Percentiles rank a stretch among this genome's conserved stretches.
Conservation (phyloP, 1,284 basidiomycete genomes). For the Athelia psychrophila region DNA sequence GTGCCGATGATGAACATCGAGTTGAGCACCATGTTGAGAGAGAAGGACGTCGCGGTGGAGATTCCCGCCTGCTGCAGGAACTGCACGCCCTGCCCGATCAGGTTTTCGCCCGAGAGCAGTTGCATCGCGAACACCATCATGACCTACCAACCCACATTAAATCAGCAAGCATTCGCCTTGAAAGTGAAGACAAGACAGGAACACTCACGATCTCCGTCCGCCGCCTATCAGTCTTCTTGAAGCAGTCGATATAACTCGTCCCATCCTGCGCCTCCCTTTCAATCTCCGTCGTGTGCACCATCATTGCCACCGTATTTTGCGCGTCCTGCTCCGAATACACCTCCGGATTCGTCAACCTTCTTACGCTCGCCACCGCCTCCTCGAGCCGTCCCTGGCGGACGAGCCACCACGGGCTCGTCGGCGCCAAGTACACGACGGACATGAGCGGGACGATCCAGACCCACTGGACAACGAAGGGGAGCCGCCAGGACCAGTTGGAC, state of each 20-base stretch:
- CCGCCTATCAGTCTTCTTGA: slow-evolving; percentile 33
- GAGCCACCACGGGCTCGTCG: slow-evolving; percentile 36
- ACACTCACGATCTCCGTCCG: slow-evolving; percentile 35
- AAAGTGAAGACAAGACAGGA: neutral
- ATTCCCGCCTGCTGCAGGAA: slow-evolving; percentile 11
- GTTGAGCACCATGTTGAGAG: slow-evolving; percentile 16
- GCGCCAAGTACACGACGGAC: slow-evolving; percentile 20
- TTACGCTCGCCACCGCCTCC: slow-evolving; percentile 25
- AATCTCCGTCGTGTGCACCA: slow-evolving; percentile 35
- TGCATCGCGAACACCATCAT: slow-evolving; percentile 25
- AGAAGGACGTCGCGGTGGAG: slow-evolving; percentile 9
- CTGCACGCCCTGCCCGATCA: slow-evolving; percentile 20
- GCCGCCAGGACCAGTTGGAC: slow-evolving; percentile 17
- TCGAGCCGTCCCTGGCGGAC: slow-evolving; percentile 38
- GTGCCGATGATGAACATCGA: slow-evolving; percentile 19
- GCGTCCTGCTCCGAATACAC: slow-evolving; percentile 22
- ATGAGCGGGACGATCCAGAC: slow-evolving; percentile 18
- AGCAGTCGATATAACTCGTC: slow-evolving; percentile 34
- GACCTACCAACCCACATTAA: neutral
- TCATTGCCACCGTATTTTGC: slow-evolving; percentile 37
- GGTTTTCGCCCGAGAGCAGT: slow-evolving; percentile 16
- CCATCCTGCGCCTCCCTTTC: slow-evolving; percentile 31
- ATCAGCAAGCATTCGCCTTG: neutral
- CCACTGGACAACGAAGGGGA: slow-evolving; percentile 20
- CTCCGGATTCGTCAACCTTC: slow-evolving; percentile 28